Evolutionary conservation across 169 alveolate species (phyloP).

Genomic region (Perkinsus olseni): DNA sequence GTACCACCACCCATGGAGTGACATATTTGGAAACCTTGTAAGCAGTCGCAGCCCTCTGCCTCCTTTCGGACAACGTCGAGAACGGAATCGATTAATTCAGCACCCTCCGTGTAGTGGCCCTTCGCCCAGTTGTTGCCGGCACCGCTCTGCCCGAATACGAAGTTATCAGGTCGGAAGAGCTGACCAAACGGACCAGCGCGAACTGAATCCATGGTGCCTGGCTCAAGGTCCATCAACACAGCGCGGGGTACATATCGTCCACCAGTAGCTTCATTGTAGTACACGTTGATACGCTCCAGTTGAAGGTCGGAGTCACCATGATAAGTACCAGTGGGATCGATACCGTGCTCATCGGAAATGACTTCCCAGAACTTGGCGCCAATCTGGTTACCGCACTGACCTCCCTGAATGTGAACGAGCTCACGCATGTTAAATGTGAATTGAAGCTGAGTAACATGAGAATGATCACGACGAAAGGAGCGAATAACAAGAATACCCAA

Average conservation of each 20-base stretch:
- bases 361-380: slow-evolving; percentile 99
- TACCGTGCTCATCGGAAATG: slow-evolving; percentile 97
- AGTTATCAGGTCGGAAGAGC: slow-evolving; percentile 95
- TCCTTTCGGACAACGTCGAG: slow-evolving; percentile 96
- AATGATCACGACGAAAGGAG: too few relatives aligned
- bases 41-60: slow-evolving; percentile 97
- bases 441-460: too few relatives aligned
- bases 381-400: slow-evolving; percentile 98
- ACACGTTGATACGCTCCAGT: slow-evolving; percentile 57
- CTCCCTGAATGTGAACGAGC: slow-evolving; percentile 96
- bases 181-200: slow-evolving; percentile 91
- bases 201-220: slow-evolving; percentile 97
- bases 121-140: slow-evolving; percentile 99
- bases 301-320: slow-evolving; percentile 90
- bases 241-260: slow-evolving; percentile 98
- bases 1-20: slow-evolving; percentile 99
- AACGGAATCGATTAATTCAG: slow-evolving; percentile 95
- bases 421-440: slow-evolving; percentile 79
- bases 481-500: too few relatives aligned
- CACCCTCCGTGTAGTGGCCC: slow-evolving; percentile 99
- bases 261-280: slow-evolving; percentile 95
- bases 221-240: slow-evolving; percentile 94
- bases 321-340: slow-evolving; percentile 90
- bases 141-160: slow-evolving; percentile 97
- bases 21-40: slow-evolving; percentile 94